These are phyloP conservation scores for Auricularia auricula-judae DNA, from an alignment of 768 basidiomycete genomes.

Conservation along the genomic window DNA sequence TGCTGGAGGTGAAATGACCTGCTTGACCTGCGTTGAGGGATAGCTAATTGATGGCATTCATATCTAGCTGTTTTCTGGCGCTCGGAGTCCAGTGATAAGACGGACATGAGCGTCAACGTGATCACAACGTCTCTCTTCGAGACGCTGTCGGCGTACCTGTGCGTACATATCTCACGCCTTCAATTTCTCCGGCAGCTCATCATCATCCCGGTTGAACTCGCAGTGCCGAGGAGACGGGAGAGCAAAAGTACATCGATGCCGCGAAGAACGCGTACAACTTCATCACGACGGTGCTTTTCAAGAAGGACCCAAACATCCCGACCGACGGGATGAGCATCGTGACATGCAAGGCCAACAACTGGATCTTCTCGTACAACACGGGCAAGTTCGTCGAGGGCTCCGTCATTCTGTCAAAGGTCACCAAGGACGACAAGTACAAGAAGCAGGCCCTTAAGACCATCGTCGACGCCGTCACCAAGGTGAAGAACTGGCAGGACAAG, in stretches of 20 bases:
- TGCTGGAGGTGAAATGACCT: constrained; percentile 28
- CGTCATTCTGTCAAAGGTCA: constrained; percentile 13
- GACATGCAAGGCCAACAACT: constrained; percentile 35
- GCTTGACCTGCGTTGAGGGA: not conserved
- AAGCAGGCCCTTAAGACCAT: constrained; percentile 25
- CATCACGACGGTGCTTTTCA: constrained; percentile 33
- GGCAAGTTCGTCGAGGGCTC: constrained; percentile 43
- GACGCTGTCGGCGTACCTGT: not conserved
- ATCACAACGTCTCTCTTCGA: not conserved
- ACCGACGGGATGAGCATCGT: constrained; percentile 36
- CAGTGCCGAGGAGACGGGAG: constrained; percentile 34
- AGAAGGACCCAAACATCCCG: constrained; percentile 30
- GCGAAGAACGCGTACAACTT: constrained; percentile 37
- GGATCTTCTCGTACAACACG: constrained; percentile 45
- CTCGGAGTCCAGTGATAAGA: constrained; percentile 29
- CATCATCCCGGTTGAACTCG: constrained; percentile 9
- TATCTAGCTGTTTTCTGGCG: constrained; percentile 36
- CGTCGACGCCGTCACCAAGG: constrained; percentile 30
- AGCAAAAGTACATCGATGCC: constrained; percentile 34
- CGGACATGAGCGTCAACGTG: constrained; percentile 41
- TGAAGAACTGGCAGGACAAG: constrained; percentile 31
- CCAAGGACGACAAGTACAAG: constrained; percentile 31
- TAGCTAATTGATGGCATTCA: no score
- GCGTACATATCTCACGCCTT: not conserved
- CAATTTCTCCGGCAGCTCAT: not conserved